Base-by-base conservation (phyloP, 1,284 basidiomycete species). In the Apiotrichum montevideense region DNA sequence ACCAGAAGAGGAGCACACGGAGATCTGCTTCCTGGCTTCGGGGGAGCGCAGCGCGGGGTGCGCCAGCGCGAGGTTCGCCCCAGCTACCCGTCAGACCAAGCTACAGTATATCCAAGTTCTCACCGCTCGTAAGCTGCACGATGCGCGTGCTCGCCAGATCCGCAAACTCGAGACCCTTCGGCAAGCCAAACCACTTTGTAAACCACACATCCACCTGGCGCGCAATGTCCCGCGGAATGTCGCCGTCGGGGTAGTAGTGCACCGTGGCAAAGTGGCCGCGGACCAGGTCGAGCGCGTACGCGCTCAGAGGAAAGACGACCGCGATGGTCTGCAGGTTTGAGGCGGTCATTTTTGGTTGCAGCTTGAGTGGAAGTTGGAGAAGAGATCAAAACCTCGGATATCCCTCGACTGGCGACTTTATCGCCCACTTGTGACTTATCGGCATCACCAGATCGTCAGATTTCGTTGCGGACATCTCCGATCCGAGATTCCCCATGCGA, bases 41-140 rank as follows among this genome's bases (percentile, higher is more conserved):
- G 56, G 42, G n/a, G 56, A 53, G 29, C 62, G 50, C 46, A 72
- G 59, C 9, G 65, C 62, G 1, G 65, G 65, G 44, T 54, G 54
- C 29, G 61, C 47, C 6, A 72, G 47, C 0, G 68, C 72, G 33
- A 50, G 49, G 55, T 73, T 71, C 2, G 70, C 73, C 13, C 73
- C 73, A 50, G 70, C 70, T 70, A 50, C 9, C 15, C 7, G 44
- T 33, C 21, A 45, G 44, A 39, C 15, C 42, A 43, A 15, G 37
- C 14, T 9, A 39, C 41, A 14, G 41, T 9, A 41, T 41, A 35
- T 32, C 29, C 15, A 21, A 33, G 3, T 11, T 65, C 69, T 55
- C 55, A 69, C 71, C 70, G 42, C 56, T 61, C 11, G 61, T 62
- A 2, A 76, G 59, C 63, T 76, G 74, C 33, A 76, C 56, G n/a